Conservation (phyloP, 345 rosid species). For the Eucalyptus globulus region DNA sequence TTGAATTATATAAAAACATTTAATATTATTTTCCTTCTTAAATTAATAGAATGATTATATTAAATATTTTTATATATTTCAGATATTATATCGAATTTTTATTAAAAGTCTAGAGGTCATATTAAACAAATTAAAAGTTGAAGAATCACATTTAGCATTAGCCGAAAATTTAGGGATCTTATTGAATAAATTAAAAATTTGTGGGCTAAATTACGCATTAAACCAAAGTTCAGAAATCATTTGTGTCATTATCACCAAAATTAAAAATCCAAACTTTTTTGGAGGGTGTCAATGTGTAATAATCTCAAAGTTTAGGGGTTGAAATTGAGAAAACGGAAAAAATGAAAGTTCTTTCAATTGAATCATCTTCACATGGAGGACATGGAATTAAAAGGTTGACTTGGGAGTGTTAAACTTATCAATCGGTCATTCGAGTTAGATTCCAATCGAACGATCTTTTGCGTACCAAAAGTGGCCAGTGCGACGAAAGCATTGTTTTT, state of each 20-base stretch:
- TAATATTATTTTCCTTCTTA: rapidly evolving
- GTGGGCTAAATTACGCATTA: rapidly evolving
- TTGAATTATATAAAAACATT: rapidly evolving
- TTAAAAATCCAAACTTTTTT: not conserved
- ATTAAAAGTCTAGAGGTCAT: rapidly evolving
- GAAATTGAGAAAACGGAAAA: not conserved
- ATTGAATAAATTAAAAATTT: not conserved
- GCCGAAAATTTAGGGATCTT: too few relatives aligned
- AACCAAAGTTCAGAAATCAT: rapidly evolving
- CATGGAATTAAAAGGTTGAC: not conserved
- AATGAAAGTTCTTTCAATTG: not conserved
- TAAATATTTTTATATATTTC: too few relatives aligned
- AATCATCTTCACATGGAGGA: not conserved
- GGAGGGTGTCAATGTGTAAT: rapidly evolving
- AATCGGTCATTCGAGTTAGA: not conserved
- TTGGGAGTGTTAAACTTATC: not conserved
- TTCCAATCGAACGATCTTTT: not conserved
- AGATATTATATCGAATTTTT: rapidly evolving
- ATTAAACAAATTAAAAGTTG: too few relatives aligned
- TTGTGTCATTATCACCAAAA: not conserved
- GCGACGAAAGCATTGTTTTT: not conserved
- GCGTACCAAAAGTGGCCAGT: not conserved
- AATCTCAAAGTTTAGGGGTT: not conserved
- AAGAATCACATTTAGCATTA: rapidly evolving
- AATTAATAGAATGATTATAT: rapidly evolving